These are phyloP conservation scores for Trypanosoma grayi DNA, from an alignment of 208 protist genomes.

Conservation along the genomic window DNA sequence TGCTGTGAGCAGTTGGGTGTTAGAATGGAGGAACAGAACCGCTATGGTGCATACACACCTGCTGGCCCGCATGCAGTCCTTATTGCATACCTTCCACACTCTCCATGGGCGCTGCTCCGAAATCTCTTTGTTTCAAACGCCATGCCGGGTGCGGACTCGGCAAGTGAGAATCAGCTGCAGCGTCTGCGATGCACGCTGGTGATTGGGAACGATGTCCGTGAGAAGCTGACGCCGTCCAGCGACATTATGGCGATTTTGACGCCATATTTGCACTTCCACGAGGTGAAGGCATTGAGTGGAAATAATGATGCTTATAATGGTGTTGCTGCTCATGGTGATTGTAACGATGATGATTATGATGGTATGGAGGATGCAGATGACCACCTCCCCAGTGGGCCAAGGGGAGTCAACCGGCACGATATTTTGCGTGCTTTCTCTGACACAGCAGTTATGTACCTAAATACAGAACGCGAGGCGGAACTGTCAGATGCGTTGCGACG, in stretches of 20 bases:
- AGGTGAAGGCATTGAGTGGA: conserved; percentile 3
- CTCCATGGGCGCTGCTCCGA: conserved; percentile 61
- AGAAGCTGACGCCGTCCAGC: not conserved
- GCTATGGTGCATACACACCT: conserved; percentile 37
- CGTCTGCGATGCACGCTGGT: conserved; percentile 33
- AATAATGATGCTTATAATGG: conserved; percentile 11
- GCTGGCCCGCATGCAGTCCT: conserved; percentile 16
- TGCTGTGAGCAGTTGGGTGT: conserved; percentile 47
- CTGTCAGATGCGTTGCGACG: not conserved
- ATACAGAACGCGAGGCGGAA: conserved; percentile 3
- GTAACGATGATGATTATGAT: not conserved
- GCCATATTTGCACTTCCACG: conserved; percentile 12
- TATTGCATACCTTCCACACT: conserved; percentile 64
- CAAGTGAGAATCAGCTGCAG: not conserved
- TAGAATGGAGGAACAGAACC: conserved; percentile 39
- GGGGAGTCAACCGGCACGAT: conserved; percentile 24
- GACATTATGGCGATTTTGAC: conserved; percentile 17
- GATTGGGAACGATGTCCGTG: conserved; percentile 46
- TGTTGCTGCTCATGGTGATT: too few species aligned
- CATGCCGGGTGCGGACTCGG: not conserved
- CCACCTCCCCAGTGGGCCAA: not conserved
- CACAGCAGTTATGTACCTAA: conserved; percentile 31
- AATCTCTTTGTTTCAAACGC: conserved; percentile 50
- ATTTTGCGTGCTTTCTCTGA: conserved; percentile 28
- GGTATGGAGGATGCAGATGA: conserved; percentile 3